Conservation (phyloP, 768 basidiomycete genomes). For the Termitomyces sp. region DNA sequence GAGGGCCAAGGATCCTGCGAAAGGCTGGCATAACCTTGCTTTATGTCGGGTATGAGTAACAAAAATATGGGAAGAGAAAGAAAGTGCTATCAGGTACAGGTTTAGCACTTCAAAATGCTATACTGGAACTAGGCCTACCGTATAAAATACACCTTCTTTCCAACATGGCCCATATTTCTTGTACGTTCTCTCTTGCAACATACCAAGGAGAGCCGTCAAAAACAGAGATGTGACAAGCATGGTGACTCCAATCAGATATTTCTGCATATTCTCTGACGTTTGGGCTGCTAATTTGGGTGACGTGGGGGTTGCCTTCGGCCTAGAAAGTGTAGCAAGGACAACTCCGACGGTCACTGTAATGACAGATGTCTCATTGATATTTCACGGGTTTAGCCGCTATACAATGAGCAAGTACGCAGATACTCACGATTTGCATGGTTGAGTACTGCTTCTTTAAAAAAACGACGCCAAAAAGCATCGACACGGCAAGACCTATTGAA, state of each 20-base stretch:
- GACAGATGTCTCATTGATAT: constrained; percentile 48
- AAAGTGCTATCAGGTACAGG: constrained; percentile 46
- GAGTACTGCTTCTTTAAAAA: constrained; percentile 58
- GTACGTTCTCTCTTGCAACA: constrained; percentile 77
- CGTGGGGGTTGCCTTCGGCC: constrained; percentile 26
- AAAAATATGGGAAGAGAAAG: constrained; percentile 76
- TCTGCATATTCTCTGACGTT: constrained; percentile 28
- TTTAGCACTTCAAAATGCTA: not conserved
- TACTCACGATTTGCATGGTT: constrained; percentile 52
- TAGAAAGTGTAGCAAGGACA: constrained; percentile 65
- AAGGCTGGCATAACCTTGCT: constrained; percentile 48
- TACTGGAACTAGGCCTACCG: constrained; percentile 36
- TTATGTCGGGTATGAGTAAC: constrained; percentile 52
- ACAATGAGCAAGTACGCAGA: not conserved
- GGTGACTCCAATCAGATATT: constrained; percentile 60
- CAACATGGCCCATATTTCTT: constrained; percentile 69
- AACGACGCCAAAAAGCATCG: constrained; percentile 67
- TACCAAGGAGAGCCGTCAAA: constrained; percentile 62
- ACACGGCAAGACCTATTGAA: constrained; percentile 59
- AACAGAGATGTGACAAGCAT: constrained; percentile 66
- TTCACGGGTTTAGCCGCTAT: not conserved
- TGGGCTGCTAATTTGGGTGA: constrained; percentile 14
- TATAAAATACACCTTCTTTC: constrained; percentile 84
- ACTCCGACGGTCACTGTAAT: constrained; percentile 66
- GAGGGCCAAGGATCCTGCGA: constrained; percentile 27